Base-by-base conservation (phyloP, 139 green algal species). In the Chlamydomonas sp. region DNA sequence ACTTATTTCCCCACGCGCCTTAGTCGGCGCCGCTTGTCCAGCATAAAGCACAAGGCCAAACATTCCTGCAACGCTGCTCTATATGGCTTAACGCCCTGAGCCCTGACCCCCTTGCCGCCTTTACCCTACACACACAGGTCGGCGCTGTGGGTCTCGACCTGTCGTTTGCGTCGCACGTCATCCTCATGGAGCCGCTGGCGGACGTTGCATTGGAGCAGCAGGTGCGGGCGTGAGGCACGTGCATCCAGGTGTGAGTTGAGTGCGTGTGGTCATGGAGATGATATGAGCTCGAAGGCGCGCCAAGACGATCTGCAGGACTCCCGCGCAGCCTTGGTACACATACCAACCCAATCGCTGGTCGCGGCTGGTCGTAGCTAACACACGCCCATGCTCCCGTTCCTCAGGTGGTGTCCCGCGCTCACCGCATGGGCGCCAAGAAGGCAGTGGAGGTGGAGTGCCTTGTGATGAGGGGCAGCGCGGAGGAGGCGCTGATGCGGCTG, bases 121-220 rank as follows among this genome's bases (percentile, higher is more conserved):
- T 1, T 57, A 5, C n/a, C 71, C n/a, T n/a, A n/a, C n/a, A n/a
- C n/a, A 16, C 77, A 0, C 63, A 88, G 72, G 31, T 76, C 17
- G 91, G 92, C 80, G 90, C 94, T 6, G 94, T 99, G 60, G 98
- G 98, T 0, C 93, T 99, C 64, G 98, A 99, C 90, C 93, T 99
- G 73, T 95, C 89, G 17, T 99, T 99, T 89, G 97, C 96, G 15
- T 80, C 77, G 18, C 88, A 94, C 73, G 96, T 99, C 12, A 98
- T 98, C 83, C 89, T 99, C 20, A 98, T 99, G 97, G 98, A 99
- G 92, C 98, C 98, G 0, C 90, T 99, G 58, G 91, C 89, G n/a
- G 96, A 99, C 87, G 58, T 62, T 3, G 82, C 91, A 8, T 84
- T 97, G 86, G 92, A 98, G 90, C 83, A 96, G 69, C 95, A 97